Evolutionary conservation across 805 yeast genomes (phyloP).

Genomic region (Wickerhamomyces chaumierensis): DNA sequence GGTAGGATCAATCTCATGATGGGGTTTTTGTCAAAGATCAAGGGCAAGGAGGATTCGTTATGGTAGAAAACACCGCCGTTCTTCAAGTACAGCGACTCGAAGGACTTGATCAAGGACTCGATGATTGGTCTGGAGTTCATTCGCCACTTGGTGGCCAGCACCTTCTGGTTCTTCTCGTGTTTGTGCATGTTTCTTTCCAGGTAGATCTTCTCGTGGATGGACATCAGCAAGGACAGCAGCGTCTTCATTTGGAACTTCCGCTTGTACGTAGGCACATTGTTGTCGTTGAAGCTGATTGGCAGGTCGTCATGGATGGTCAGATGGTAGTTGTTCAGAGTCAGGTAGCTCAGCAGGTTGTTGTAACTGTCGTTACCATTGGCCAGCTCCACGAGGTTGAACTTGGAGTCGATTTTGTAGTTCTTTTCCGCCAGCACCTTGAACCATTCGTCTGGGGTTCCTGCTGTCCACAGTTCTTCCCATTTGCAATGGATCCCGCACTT

Average conservation of each 20-base stretch:
- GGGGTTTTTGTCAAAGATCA: conserved; percentile 38
- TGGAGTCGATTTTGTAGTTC: conserved; percentile 36
- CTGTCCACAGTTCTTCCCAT: conserved; percentile 49
- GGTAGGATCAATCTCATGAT: conserved; percentile 59
- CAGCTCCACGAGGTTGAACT: conserved; percentile 41
- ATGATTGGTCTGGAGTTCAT: conserved; percentile 48
- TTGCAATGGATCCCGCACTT: conserved; percentile 57
- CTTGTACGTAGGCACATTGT: conserved; percentile 1
- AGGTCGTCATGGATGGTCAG: conserved; percentile 24
- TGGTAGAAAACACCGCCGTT: conserved; percentile 55
- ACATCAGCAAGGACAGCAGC: conserved; percentile 43
- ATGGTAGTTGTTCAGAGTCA: conserved; percentile 30
- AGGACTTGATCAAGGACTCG: conserved; percentile 44
- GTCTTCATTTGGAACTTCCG: conserved; percentile 36
- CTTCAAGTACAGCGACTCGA: conserved; percentile 54
- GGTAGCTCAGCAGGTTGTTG: conserved; percentile 32
- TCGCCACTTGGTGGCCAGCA: conserved; percentile 53
- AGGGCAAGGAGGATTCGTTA: conserved; percentile 31
- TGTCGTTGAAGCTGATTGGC: neutral
- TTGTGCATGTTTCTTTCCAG: conserved; percentile 31
- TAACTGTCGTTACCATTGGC: conserved; percentile 43
- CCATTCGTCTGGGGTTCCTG: conserved; percentile 44
- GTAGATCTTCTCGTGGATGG: conserved; percentile 58
- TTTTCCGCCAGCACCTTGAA: conserved; percentile 23
- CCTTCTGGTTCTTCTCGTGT: conserved; percentile 26